A percentile compares a stretch with the other conserved stretches of the same genome.
Conservation (phyloP, 345 rosid species). For the Moricandia arvensis region DNA sequence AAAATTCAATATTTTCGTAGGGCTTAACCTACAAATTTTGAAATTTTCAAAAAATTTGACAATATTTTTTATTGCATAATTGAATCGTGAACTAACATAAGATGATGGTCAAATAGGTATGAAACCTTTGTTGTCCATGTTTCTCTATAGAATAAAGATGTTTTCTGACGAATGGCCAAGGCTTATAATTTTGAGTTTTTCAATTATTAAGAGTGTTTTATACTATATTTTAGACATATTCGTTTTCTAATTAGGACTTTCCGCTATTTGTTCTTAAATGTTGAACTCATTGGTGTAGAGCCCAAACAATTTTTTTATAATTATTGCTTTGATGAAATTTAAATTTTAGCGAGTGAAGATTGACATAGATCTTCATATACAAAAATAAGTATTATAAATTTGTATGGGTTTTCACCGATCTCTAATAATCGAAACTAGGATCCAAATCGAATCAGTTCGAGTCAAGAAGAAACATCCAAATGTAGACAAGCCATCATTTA, state of each 20-base stretch:
- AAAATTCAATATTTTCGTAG: no score
- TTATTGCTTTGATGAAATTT: background rate
- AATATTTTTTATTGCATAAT: no score
- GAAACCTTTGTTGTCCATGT: no score
- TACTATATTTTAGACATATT: background rate
- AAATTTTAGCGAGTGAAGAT: background rate
- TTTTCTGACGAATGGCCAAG: background rate
- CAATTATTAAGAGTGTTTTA: no score
- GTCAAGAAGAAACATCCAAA: background rate
- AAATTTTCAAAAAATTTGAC: no score
- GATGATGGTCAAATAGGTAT: no score
- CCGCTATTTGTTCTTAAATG: background rate
- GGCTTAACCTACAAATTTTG: no score
- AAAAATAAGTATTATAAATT: background rate
- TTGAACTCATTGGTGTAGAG: background rate
- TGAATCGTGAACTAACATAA: no score
- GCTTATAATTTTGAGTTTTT: background rate
- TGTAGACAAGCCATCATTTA: background rate
- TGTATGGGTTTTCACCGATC: background rate
- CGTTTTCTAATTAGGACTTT: background rate
- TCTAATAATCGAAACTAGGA: background rate
- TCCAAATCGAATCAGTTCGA: background rate
- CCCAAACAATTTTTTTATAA: no score
- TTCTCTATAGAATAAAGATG: no score
- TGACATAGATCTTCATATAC: background rate